These are phyloP conservation scores for Adansonia rubrostipa DNA, from an alignment of 441 rosid genomes.

Conservation along the genomic window DNA sequence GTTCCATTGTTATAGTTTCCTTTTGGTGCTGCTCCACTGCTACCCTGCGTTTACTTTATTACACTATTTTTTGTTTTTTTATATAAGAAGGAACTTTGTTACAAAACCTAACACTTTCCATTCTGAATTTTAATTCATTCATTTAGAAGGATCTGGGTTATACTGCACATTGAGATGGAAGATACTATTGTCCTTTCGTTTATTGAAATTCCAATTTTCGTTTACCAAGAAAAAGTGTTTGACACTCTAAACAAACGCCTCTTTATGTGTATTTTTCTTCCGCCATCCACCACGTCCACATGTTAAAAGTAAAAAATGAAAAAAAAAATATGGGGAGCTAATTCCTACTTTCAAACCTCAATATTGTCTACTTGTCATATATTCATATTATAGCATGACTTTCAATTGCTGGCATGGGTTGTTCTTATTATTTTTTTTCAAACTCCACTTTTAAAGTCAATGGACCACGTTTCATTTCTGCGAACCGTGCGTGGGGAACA, in stretches of 20 bases:
- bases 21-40: not conserved
- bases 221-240: not conserved
- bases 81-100: not conserved
- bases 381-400: slow-evolving; percentile 14
- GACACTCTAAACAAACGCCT: not conserved
- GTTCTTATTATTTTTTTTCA: not conserved
- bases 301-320: not conserved
- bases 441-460: not conserved
- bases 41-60: not conserved
- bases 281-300: not conserved
- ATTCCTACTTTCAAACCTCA: not conserved
- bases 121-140: not conserved
- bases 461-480: slow-evolving; percentile 15
- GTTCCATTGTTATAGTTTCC: slow-evolving; percentile 2
- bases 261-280: not conserved
- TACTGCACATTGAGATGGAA: not conserved
- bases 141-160: not conserved
- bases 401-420: not conserved
- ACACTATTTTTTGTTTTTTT: not conserved
- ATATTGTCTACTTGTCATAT: not conserved
- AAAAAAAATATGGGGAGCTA: slow-evolving; percentile 4
- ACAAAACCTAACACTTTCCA: not conserved
- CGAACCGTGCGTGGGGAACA: slow-evolving; percentile 16
- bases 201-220: not conserved
- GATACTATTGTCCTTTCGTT: not conserved